A percentile compares a stretch with the other conserved stretches of the same genome.
These are phyloP conservation scores for Fusarium sp. DNA, from an alignment of 2,329 filamentous ascomycete species.

Conservation along the genomic window DNA sequence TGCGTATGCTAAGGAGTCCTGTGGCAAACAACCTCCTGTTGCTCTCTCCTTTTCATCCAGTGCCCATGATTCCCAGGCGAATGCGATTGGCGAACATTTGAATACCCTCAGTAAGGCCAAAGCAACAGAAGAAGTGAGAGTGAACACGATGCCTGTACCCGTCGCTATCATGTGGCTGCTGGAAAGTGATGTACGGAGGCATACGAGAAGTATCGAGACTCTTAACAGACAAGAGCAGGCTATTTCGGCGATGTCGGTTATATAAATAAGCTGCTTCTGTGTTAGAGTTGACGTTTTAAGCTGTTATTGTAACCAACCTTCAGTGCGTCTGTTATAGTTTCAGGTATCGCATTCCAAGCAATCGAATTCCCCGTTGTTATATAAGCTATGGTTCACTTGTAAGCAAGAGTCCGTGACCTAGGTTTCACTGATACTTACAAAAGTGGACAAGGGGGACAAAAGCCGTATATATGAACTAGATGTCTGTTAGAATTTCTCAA, in stretches of 20 bases:
- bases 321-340: slow-evolving; percentile 22
- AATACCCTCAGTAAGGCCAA: slow-evolving; percentile 55
- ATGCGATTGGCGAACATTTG: slow-evolving; percentile 54
- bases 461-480: slow-evolving; percentile 42
- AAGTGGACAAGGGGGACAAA: slow-evolving; percentile 30
- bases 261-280: slow-evolving; percentile 41
- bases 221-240: slow-evolving; percentile 54
- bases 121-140: slow-evolving; percentile 50
- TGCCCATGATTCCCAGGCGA: slow-evolving; percentile 49
- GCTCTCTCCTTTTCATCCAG: slow-evolving; percentile 7
- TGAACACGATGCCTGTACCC: slow-evolving; percentile 49
- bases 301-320: slow-evolving; percentile 11
- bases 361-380: slow-evolving; percentile 7
- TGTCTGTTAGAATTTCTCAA: neutral
- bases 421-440: neutral
- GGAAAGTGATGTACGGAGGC: slow-evolving; percentile 53
- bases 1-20: slow-evolving; percentile 53
- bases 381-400: slow-evolving; percentile 17
- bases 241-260: slow-evolving; percentile 52
- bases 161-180: slow-evolving; percentile 50
- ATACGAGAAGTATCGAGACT: slow-evolving; percentile 53
- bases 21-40: slow-evolving; percentile 35
- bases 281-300: slow-evolving; percentile 1
- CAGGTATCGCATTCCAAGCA: slow-evolving; percentile 5
- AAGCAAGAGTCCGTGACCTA: neutral